These are phyloP conservation scores for Phragmites australis DNA, from an alignment of 176 grass and related monocot species.

Conservation along the genomic window DNA sequence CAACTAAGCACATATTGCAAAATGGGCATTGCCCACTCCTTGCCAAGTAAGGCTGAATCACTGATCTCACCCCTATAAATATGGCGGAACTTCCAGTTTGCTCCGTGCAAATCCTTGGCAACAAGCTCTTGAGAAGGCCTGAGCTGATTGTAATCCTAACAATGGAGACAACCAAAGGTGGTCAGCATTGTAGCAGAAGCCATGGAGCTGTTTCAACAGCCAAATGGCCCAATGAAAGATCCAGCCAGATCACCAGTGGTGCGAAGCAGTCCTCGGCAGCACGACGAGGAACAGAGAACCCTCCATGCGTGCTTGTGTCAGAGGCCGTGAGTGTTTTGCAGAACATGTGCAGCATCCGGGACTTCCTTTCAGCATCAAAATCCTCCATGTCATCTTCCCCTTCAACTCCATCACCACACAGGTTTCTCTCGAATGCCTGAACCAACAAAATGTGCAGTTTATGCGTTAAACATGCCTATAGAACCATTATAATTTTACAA, in stretches of 20 bases:
- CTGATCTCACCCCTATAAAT: constrained; percentile 84
- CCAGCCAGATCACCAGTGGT: constrained; percentile 59
- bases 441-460: background rate
- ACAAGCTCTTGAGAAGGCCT: constrained; percentile 98
- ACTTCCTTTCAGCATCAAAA: constrained; percentile 50
- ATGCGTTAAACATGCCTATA: constrained; percentile 1
- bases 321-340: constrained; percentile 98
- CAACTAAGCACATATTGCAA: background rate
- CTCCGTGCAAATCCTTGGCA: constrained; percentile 91
- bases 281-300: constrained; percentile 97
- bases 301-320: constrained; percentile 94
- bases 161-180: constrained; percentile 9
- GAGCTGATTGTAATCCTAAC: constrained; percentile 87
- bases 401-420: constrained; percentile 44
- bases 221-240: constrained; percentile 12
- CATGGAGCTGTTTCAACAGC: background rate
- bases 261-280: constrained; percentile 97
- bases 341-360: constrained; percentile 88
- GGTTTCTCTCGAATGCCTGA: constrained; percentile 61
- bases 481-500: background rate
- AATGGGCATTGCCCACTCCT: background rate
- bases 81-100: constrained; percentile 88
- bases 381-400: constrained; percentile 56
- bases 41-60: background rate
- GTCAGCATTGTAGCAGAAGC: constrained; percentile 13